These are phyloP conservation scores for Penicillium steckii DNA, from an alignment of 495 filamentous ascomycete genomes.

Conservation along the genomic window DNA sequence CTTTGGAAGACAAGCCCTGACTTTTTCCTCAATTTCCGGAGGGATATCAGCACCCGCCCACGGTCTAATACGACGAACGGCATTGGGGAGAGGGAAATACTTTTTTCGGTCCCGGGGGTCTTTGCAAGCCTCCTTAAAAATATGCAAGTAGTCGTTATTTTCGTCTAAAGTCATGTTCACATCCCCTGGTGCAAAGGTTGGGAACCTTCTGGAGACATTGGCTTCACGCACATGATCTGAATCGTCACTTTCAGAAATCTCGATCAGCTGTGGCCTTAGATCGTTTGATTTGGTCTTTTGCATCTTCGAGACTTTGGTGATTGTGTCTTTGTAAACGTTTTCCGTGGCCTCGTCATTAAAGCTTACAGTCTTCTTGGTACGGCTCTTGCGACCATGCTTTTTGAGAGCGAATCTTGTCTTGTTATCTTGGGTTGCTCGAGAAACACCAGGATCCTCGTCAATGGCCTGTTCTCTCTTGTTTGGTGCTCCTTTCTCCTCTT, in stretches of 20 bases:
- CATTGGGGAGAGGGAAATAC: slow-evolving; percentile 3
- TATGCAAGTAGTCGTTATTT: not conserved
- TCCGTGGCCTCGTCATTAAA: not conserved
- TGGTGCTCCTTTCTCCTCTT: too few species aligned
- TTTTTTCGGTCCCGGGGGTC: not conserved
- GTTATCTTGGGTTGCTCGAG: not conserved
- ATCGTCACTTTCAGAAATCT: not conserved
- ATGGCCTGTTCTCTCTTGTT: too few species aligned
- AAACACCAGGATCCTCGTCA: not conserved
- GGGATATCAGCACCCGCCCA: slow-evolving; percentile 11
- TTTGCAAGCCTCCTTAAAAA: not conserved
- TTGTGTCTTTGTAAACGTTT: not conserved
- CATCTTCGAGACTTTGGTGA: not conserved
- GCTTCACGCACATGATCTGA: not conserved
- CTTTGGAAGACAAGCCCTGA: not conserved
- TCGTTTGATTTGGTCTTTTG: not conserved
- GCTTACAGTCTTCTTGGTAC: not conserved
- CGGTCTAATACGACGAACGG: slow-evolving; percentile 11
- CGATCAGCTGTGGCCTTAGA: not conserved
- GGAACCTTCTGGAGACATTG: not conserved
- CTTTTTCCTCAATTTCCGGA: not conserved
- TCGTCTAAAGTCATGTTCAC: not conserved
- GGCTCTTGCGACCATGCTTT: not conserved
- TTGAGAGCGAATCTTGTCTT: not conserved
- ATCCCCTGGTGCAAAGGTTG: not conserved